A percentile compares a stretch with the other conserved stretches of the same genome.
phyloP scores from a whole-genome alignment of 106 monocot species.

The Apostasia ramifera region DNA sequence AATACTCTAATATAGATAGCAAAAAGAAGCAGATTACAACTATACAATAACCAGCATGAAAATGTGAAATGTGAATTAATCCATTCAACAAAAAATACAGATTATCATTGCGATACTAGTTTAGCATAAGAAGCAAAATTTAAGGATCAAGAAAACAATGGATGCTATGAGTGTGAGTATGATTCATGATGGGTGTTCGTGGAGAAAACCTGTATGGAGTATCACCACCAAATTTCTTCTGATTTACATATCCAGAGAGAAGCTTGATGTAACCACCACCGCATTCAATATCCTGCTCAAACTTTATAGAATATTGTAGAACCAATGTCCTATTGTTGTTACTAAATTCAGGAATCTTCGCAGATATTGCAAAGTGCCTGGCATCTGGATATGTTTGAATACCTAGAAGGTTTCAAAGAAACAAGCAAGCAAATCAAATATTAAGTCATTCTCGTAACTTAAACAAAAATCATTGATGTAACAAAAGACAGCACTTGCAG shows the following conservation, averaged over 20 bases:
- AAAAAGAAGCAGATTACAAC: too few relatives aligned
- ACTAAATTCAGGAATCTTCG: slow-evolving; percentile 80
- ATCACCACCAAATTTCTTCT: slow-evolving; percentile 94
- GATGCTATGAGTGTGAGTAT: neutral
- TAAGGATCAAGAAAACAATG: neutral
- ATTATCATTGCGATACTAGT: neutral
- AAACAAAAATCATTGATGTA: too few relatives aligned
- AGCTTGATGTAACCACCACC: slow-evolving; percentile 97
- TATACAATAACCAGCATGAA: too few relatives aligned
- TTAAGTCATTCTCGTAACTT: too few relatives aligned
- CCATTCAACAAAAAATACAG: neutral
- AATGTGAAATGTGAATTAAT: neutral
- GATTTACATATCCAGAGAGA: slow-evolving; percentile 94
- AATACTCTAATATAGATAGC: too few relatives aligned
- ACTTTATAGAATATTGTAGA: slow-evolving; percentile 85
- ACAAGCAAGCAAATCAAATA: neutral
- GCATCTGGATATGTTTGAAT: slow-evolving; percentile 85
- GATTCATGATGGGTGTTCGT: neutral
- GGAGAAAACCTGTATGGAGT: slow-evolving; percentile 83
- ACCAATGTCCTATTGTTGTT: slow-evolving; percentile 82
- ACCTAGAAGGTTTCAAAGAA: slow-evolving; percentile 27
- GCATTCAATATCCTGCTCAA: slow-evolving; percentile 98
- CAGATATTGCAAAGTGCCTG: slow-evolving; percentile 83
- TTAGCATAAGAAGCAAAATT: neutral
- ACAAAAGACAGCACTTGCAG: too few relatives aligned